Conservation (phyloP, 1,139 yeast genomes). For the Magnusiomyces ingens region DNA sequence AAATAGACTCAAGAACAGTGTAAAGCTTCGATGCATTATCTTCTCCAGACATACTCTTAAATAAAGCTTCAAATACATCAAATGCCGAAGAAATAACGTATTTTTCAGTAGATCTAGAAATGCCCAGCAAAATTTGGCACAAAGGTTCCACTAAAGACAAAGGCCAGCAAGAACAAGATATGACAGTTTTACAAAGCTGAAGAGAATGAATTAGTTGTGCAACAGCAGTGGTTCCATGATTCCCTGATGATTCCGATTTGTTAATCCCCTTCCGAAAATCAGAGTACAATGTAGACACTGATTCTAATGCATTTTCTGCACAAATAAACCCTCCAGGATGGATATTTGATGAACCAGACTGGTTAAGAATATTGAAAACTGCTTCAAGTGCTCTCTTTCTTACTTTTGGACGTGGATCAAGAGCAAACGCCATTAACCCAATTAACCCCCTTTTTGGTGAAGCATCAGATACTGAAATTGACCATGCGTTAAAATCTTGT, state of each 20-base stretch:
- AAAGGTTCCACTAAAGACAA: conserved; percentile 57
- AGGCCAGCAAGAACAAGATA: conserved; percentile 81
- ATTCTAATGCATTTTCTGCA: conserved; percentile 60
- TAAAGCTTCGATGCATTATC: conserved; percentile 52
- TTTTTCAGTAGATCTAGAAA: conserved; percentile 80
- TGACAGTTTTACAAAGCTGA: conserved; percentile 63
- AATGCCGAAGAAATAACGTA: conserved; percentile 75
- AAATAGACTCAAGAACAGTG: conserved; percentile 60
- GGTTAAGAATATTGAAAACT: conserved; percentile 58
- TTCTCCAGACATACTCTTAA: conserved; percentile 63
- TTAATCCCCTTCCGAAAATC: conserved; percentile 26
- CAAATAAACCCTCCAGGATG: conserved; percentile 70
- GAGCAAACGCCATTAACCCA: conserved; percentile 70
- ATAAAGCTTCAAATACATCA: conserved; percentile 77
- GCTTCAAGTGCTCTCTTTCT: conserved; percentile 95
- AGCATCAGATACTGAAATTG: conserved; percentile 39
- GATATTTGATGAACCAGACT: conserved; percentile 53
- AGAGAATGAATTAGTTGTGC: conserved; percentile 66
- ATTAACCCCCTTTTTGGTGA: conserved; percentile 78
- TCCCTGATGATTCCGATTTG: conserved; percentile 8
- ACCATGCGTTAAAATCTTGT: conserved; percentile 79
- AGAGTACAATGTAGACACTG: conserved; percentile 41
- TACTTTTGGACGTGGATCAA: conserved; percentile 92
- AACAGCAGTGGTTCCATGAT: conserved; percentile 27
- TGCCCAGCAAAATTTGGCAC: conserved; percentile 67